Conservation (phyloP, 495 filamentous ascomycete species). For the Penicillium maclennaniae region DNA sequence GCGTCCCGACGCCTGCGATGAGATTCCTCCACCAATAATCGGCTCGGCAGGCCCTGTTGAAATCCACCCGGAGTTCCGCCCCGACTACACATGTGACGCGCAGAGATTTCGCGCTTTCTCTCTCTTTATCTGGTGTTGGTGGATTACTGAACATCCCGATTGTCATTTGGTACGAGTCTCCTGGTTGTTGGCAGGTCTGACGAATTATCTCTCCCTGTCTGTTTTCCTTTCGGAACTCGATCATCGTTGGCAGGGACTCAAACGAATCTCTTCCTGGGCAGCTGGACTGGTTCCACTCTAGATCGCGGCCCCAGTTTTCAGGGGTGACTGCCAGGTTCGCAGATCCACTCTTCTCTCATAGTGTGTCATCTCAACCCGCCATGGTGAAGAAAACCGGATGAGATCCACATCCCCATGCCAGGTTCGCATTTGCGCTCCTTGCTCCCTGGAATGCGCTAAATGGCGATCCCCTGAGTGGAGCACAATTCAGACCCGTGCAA, state of each 20-base stretch:
- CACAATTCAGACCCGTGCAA: neutral
- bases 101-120: conserved; percentile 25
- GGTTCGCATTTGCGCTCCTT: neutral
- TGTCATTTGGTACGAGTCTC: neutral
- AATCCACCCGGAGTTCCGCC: conserved; percentile 5
- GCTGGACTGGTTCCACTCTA: conserved; percentile 26
- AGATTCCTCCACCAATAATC: conserved; percentile 38
- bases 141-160: no score
- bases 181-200: neutral
- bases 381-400: neutral
- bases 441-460: neutral
- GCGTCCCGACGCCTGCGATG: conserved; percentile 17
- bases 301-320: conserved; percentile 22
- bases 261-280: conserved; percentile 24
- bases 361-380: neutral
- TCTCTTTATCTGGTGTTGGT: neutral
- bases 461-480: neutral
- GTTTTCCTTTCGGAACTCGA: neutral
- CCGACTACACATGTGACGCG: conserved; percentile 34
- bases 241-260: neutral
- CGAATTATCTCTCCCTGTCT: neutral
- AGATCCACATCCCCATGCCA: neutral
- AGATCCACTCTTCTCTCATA: neutral
- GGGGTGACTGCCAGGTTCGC: conserved; percentile 2
- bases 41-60: conserved; percentile 13